Base-by-base conservation (phyloP, 2,329 filamentous ascomycete species). In the Kalaharituber pfeilii region DNA sequence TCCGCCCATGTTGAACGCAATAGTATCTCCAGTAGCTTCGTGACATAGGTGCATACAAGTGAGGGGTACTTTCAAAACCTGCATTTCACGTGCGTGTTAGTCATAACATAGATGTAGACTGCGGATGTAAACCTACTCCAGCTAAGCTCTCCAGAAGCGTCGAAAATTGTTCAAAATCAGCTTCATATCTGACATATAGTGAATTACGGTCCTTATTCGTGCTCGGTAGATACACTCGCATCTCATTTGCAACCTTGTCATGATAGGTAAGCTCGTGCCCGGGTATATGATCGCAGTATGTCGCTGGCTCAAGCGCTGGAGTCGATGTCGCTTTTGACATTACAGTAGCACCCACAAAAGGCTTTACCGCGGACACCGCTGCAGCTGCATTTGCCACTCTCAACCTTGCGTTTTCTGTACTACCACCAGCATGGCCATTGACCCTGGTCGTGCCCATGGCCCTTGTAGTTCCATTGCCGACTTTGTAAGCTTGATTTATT, bases 1-100 rank as follows among this genome's bases (percentile, higher is more conserved):
- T 36, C 87, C 87, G 30, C 75, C 77, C 9, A 77, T 76, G 66
- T 96, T 96, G 73, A 96, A 96, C 0, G 88, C 89, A 58, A 96
- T 94, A 0, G 85, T 87, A 54, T 77, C 78, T 5, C 86, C 84
- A 1, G 71, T 68, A 28, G 81, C 77, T 62, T 94, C 87, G 63
- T 86, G 86, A 70, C 88, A 95, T 51, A 95, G 82, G 66, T 91
- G 88, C 55, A 95, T 39, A 5, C 13, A 67, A 70, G 28, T 71
- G 15, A 39, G 3, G 20, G 33, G 33, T 13, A 39, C 13, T 4
- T 18, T 18, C 8, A 39, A 15, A 8, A 18, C 33, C 33, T 39
- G 2, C n/a, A 39, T 39, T 18, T 3, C 15, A 9, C 15, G 7
- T 18, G 15, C n/a, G 30, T 36, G 33, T 39, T 18, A 39, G 33